A percentile compares a stretch with the other conserved stretches of the same genome.
phyloP scores from a whole-genome alignment of 805 yeast genomes.

The Saccharomycopsis babjevae region DNA sequence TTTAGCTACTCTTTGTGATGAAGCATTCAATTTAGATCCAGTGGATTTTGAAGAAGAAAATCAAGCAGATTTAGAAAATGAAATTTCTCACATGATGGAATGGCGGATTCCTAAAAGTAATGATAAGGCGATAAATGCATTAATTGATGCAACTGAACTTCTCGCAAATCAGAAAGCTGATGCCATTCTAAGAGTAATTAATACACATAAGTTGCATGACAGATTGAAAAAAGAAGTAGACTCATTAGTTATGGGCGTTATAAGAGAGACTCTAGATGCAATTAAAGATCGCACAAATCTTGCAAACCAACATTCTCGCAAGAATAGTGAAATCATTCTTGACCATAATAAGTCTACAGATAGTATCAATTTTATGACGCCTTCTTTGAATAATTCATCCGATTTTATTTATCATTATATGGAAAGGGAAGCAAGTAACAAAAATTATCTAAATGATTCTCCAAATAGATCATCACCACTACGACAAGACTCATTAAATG shows the following conservation, averaged over 20 bases:
- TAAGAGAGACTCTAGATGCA: slow-evolving; percentile 44
- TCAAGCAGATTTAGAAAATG: slow-evolving; percentile 6
- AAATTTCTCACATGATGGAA: slow-evolving; percentile 12
- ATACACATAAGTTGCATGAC: slow-evolving; percentile 64
- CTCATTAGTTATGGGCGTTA: slow-evolving; percentile 48
- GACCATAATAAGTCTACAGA: not conserved
- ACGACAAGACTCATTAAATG: slow-evolving; percentile 4
- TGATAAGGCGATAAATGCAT: slow-evolving; percentile 51
- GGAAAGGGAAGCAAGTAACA: slow-evolving; percentile 9
- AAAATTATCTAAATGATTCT: not conserved
- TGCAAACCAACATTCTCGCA: not conserved
- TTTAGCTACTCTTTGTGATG: slow-evolving; percentile 58
- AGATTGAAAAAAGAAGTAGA: slow-evolving; percentile 75
- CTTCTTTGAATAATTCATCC: slow-evolving; percentile 4
- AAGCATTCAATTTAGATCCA: slow-evolving; percentile 62
- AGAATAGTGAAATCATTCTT: not conserved
- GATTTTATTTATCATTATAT: slow-evolving; percentile 14
- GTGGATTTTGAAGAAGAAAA: slow-evolving; percentile 39
- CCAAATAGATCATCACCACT: slow-evolving; percentile 10
- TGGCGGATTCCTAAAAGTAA: slow-evolving; percentile 42
- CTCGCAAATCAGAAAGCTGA: slow-evolving; percentile 58
- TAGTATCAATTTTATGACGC: not conserved
- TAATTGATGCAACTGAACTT: slow-evolving; percentile 58
- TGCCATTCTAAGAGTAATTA: slow-evolving; percentile 57
- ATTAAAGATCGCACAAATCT: slow-evolving; percentile 6